Percentiles rank a stretch among this genome's conserved stretches.
Evolutionary conservation across 192 early-diverging fungal genomes (phyloP).

Genomic region (Backusella luteola): DNA sequence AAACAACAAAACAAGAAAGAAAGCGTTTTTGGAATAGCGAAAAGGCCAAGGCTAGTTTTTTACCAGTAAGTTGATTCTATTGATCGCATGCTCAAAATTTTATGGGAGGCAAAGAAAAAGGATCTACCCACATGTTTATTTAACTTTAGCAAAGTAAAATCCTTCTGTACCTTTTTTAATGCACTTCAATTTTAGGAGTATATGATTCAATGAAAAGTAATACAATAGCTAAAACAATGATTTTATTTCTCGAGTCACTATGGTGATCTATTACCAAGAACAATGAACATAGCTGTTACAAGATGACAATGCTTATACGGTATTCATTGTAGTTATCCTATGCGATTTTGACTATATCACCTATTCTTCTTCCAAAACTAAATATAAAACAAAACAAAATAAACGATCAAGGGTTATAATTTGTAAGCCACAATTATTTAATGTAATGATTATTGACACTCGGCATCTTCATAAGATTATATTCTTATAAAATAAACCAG

Average conservation of each 20-base stretch:
- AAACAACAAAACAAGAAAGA: background rate
- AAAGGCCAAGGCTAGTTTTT: background rate
- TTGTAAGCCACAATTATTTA: background rate
- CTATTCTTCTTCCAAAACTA: background rate
- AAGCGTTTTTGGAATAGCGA: background rate
- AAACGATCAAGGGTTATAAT: background rate
- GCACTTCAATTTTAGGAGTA: background rate
- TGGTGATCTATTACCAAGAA: background rate
- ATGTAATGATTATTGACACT: background rate
- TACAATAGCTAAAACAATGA: background rate
- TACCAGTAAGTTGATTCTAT: background rate
- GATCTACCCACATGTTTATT: background rate
- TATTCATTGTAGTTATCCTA: background rate
- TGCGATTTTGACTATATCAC: background rate
- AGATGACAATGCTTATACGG: background rate
- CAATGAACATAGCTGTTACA: background rate
- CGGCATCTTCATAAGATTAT: background rate
- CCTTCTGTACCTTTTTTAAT: too few species aligned
- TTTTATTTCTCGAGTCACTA: background rate
- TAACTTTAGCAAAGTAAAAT: background rate
- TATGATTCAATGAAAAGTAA: background rate
- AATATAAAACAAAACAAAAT: background rate
- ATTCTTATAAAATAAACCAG: background rate
- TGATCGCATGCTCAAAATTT: background rate
- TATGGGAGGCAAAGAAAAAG: background rate